Conservation (phyloP, 768 basidiomycete species). For the Suillus occidentalis region DNA sequence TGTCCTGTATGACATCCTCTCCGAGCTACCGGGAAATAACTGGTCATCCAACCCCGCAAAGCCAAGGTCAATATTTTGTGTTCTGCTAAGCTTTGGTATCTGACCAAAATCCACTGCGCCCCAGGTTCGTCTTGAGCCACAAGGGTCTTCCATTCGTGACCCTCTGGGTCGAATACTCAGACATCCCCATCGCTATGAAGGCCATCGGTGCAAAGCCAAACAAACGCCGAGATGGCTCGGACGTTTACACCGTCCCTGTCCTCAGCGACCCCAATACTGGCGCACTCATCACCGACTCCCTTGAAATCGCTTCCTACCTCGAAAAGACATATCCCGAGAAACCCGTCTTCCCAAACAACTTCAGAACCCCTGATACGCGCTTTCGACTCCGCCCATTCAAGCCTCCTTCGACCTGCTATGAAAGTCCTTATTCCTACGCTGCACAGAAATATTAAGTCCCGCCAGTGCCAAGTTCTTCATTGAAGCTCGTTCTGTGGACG, state of each 20-base stretch:
- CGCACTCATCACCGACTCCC: constrained; percentile 31
- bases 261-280: constrained; percentile 34
- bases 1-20: constrained; percentile 38
- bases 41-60: constrained; percentile 42
- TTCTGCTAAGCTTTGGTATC: neutral
- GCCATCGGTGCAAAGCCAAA: constrained; percentile 27
- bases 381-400: constrained; percentile 11
- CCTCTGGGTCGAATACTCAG: constrained; percentile 35
- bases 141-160: constrained; percentile 36
- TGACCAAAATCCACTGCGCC: neutral
- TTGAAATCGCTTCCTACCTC: constrained; percentile 36
- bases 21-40: constrained; percentile 25
- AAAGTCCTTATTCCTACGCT: constrained; percentile 22
- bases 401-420: constrained; percentile 4
- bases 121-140: constrained; percentile 33
- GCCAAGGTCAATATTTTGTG: constrained; percentile 28
- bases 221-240: constrained; percentile 19
- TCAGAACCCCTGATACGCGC: constrained; percentile 25
- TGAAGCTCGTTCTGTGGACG: constrained; percentile 29
- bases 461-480: constrained; percentile 40
- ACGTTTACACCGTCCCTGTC: constrained; percentile 34
- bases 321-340: constrained; percentile 36
- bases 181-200: constrained; percentile 28
- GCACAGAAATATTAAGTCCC: constrained; percentile 31
- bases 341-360: constrained; percentile 24